Evolutionary conservation across 257 asterid species (phyloP).

Genomic region (Rehmannia glutinosa): DNA sequence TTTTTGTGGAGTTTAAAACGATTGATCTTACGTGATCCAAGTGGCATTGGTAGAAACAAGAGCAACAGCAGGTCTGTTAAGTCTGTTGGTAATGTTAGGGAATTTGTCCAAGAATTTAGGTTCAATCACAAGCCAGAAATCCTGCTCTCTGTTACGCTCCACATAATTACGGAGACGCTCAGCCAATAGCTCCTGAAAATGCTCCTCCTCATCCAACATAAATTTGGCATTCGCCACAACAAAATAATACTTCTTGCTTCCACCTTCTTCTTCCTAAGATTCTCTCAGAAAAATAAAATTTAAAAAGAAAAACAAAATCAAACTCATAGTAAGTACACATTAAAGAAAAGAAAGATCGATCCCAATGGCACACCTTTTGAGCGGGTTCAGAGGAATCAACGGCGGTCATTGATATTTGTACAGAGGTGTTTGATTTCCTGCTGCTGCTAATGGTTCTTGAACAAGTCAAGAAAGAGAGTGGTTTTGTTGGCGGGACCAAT

Average conservation of each 20-base stretch:
- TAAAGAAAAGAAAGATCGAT: no score
- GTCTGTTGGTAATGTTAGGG: conserved; percentile 68
- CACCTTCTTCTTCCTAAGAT: conserved; percentile 41
- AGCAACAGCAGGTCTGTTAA: conserved; percentile 94
- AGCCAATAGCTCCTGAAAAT: conserved; percentile 71
- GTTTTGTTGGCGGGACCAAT: conserved; percentile 29
- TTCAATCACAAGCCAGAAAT: conserved; percentile 96
- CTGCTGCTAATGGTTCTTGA: conserved; percentile 23
- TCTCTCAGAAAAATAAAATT: conserved; percentile 15
- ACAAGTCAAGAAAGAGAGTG: conserved; percentile 37
- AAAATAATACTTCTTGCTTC: conserved; percentile 61
- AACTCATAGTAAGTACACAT: no score
- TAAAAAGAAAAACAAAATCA: not conserved
- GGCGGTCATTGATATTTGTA: conserved; percentile 64
- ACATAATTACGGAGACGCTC: conserved; percentile 66
- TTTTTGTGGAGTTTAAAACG: not conserved
- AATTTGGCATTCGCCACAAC: conserved; percentile 92
- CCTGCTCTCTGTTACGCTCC: conserved; percentile 69
- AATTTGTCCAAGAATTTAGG: conserved; percentile 92
- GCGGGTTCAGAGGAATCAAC: conserved; percentile 65
- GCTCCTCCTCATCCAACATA: conserved; percentile 99
- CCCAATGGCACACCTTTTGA: conserved; percentile 69
- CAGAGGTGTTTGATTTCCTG: conserved; percentile 32
- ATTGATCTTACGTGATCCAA: conserved; percentile 76
- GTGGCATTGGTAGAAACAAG: conserved; percentile 85